Evolutionary conservation across 805 yeast genomes (phyloP).

Genomic region (Jamesozyma spencerorum): DNA sequence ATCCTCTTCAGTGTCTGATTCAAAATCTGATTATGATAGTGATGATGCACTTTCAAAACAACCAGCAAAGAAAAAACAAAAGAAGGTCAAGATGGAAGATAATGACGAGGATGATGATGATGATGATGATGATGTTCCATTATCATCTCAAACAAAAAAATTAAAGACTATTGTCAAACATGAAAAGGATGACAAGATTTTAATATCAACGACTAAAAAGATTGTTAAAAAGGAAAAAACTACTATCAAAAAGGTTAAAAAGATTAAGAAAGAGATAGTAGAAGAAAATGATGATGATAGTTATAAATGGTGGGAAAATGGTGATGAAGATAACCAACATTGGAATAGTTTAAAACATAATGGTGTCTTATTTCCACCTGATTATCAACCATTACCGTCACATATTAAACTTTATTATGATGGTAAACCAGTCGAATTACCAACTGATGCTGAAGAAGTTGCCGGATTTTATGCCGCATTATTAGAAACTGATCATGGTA

Average conservation of each 20-base stretch:
- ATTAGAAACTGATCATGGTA: slow-evolving; percentile 79
- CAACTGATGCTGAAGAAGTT: slow-evolving; percentile 84
- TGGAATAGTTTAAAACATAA: slow-evolving; percentile 83
- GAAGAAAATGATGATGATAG: slow-evolving; percentile 44
- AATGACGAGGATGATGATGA: slow-evolving; percentile 3
- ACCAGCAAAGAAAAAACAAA: slow-evolving; percentile 10
- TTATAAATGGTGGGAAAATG: slow-evolving; percentile 83
- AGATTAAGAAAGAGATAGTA: slow-evolving; percentile 15
- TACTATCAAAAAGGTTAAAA: slow-evolving; percentile 8
- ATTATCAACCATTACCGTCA: slow-evolving; percentile 75
- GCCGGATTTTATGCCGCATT: slow-evolving; percentile 92
- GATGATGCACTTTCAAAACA: slow-evolving; percentile 18
- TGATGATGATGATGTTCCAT: slow-evolving; percentile 5
- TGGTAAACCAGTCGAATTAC: slow-evolving; percentile 65
- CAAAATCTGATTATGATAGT: slow-evolving; percentile 14
- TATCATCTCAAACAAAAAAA: slow-evolving; percentile 5
- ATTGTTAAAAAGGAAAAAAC: slow-evolving; percentile 7
- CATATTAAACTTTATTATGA: slow-evolving; percentile 68
- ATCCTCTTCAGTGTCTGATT: not conserved
- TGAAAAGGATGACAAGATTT: not conserved
- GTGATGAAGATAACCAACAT: slow-evolving; percentile 59
- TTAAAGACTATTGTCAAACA: not conserved
- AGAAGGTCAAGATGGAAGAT: slow-evolving; percentile 2
- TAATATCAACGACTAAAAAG: slow-evolving; percentile 3
- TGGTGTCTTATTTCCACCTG: slow-evolving; percentile 92